phyloP scores from a whole-genome alignment of 441 rosid species.

The Adansonia grandidieri region DNA sequence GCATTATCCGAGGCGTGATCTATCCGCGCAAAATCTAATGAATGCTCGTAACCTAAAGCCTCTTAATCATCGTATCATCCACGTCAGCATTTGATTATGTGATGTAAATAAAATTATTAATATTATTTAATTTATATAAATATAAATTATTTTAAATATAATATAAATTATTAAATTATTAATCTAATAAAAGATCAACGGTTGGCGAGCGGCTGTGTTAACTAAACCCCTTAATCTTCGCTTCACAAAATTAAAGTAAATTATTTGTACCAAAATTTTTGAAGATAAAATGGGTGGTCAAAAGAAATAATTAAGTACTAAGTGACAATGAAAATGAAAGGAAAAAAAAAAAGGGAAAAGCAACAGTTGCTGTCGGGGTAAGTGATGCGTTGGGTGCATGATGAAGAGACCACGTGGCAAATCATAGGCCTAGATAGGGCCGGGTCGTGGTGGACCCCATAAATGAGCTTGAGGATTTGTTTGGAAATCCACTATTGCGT shows the following conservation, averaged over 20 bases:
- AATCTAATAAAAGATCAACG: constrained; percentile 14
- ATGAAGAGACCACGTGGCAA: constrained; percentile 18
- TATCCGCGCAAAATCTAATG: background rate
- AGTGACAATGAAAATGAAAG: too few species aligned
- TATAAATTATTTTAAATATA: too few species aligned
- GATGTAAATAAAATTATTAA: too few species aligned
- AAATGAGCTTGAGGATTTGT: background rate
- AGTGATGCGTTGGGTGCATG: background rate
- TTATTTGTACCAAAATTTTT: background rate
- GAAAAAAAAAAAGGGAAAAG: background rate
- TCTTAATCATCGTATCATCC: background rate
- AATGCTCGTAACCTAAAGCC: background rate
- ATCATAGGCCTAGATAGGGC: background rate
- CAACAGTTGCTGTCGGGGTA: background rate
- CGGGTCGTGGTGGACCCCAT: constrained; percentile 1
- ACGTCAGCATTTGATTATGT: background rate
- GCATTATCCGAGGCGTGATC: background rate
- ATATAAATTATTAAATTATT: too few species aligned
- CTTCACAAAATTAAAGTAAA: background rate
- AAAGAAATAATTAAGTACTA: background rate
- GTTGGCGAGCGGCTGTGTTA: constrained; percentile 39
- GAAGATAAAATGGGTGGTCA: background rate
- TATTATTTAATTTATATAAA: too few species aligned
- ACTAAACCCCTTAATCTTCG: constrained; percentile 5
- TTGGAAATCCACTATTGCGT: background rate